Conservation (phyloP, 768 basidiomycete genomes). For the Hygrophorus russula region DNA sequence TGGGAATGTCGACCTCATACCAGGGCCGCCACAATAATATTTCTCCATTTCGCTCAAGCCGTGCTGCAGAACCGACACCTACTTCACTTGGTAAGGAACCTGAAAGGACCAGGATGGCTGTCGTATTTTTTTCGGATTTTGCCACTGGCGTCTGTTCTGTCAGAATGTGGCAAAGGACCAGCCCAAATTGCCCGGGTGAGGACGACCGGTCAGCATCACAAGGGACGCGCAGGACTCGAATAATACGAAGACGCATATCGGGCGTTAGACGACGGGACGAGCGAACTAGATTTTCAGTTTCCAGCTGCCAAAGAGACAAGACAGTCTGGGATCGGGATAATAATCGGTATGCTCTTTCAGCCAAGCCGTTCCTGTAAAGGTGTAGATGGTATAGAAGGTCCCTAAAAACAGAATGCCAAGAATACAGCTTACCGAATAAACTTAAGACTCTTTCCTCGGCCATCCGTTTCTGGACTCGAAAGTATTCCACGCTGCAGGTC, state of each 20-base stretch:
- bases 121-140: slow-evolving; percentile 14
- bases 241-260: slow-evolving; percentile 34
- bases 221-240: slow-evolving; percentile 28
- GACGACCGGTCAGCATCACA: slow-evolving; percentile 14
- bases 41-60: slow-evolving; percentile 27
- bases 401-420: no score
- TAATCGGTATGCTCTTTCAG: slow-evolving; percentile 33
- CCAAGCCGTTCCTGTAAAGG: slow-evolving; percentile 41
- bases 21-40: slow-evolving; percentile 42
- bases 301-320: slow-evolving; percentile 41
- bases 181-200: slow-evolving; percentile 19
- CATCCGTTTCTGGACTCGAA: slow-evolving; percentile 47
- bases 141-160: slow-evolving; percentile 5
- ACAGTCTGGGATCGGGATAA: slow-evolving; percentile 33
- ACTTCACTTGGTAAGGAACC: slow-evolving; percentile 12
- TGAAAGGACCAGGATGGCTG: slow-evolving; percentile 26
- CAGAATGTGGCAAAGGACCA: slow-evolving; percentile 32
- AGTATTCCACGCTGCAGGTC: slow-evolving; percentile 40
- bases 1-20: slow-evolving; percentile 24
- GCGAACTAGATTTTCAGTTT: slow-evolving; percentile 26
- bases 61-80: slow-evolving; percentile 21
- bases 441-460: slow-evolving; percentile 27
- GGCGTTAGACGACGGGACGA: slow-evolving; percentile 19
- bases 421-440: slow-evolving; percentile 31
- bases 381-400: no score